Percentiles rank a stretch among this genome's conserved stretches.
Evolutionary conservation across 495 filamentous ascomycete species (phyloP).

Genomic region (Chlorociboria aeruginascens): DNA sequence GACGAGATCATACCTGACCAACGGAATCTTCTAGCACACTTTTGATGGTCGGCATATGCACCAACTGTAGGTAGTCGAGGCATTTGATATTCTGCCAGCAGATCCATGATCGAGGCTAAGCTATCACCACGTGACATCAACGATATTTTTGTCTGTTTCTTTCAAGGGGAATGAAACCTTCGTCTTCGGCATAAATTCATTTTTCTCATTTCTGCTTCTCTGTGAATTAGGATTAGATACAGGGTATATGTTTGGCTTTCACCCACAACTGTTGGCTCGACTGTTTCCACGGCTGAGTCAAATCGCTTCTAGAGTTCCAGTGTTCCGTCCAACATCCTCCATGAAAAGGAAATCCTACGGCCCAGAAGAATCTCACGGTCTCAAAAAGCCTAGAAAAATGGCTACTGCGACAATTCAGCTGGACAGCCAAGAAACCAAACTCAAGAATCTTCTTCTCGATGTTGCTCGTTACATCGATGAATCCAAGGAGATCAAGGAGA

Average conservation of each 20-base stretch:
- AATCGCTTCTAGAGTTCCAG: constrained; percentile 1
- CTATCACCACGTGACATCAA: too few relatives aligned
- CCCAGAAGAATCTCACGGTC: not conserved
- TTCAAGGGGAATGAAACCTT: too few relatives aligned
- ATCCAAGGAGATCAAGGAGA: constrained; percentile 31
- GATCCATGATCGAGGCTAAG: too few relatives aligned
- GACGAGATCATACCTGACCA: not conserved
- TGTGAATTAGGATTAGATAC: too few relatives aligned
- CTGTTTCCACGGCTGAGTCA: not conserved
- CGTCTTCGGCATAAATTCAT: too few relatives aligned
- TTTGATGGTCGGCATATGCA: constrained; percentile 5
- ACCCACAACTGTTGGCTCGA: not conserved
- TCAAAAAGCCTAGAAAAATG: constrained; percentile 10
- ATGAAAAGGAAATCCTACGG: constrained; percentile 13
- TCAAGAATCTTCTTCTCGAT: constrained; percentile 62
- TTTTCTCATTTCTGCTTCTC: too few relatives aligned
- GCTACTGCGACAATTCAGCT: constrained; percentile 40
- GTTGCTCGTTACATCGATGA: constrained; percentile 57
- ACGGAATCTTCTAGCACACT: not conserved
- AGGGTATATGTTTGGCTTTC: not conserved
- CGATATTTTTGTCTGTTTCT: too few relatives aligned
- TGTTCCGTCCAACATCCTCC: not conserved
- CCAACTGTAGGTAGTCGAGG: not conserved
- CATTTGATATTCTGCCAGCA: too few relatives aligned
- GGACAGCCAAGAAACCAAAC: constrained; percentile 51